phyloP scores from a whole-genome alignment of 2,329 filamentous ascomycete genomes.

The Dothiorella sarmentorum region DNA sequence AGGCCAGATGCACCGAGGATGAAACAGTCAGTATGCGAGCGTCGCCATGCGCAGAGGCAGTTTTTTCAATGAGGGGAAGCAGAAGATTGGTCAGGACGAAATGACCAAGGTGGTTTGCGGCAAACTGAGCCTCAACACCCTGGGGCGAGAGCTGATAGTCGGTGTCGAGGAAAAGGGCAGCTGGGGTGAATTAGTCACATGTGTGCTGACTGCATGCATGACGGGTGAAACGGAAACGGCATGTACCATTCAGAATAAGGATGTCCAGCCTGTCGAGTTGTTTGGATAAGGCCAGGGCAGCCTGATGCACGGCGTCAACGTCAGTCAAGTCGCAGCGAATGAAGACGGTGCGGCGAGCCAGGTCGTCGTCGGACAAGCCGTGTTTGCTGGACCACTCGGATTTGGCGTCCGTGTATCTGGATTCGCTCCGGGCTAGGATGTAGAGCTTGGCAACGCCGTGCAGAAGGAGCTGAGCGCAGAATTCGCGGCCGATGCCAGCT shows the following conservation, averaged over 20 bases:
- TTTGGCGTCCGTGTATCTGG: conserved; percentile 25
- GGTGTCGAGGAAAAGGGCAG: conserved; percentile 22
- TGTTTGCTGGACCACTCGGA: conserved; percentile 25
- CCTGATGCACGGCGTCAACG: conserved; percentile 25
- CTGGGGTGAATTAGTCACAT: not conserved
- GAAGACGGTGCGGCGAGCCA: conserved; percentile 25
- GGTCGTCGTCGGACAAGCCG: conserved; percentile 23
- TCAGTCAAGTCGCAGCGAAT: conserved; percentile 32
- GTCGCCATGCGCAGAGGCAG: conserved; percentile 8
- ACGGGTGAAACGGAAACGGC: not conserved
- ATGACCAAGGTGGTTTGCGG: conserved; percentile 23
- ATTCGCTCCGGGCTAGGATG: conserved; percentile 28
- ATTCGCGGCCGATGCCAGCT: conserved; percentile 33
- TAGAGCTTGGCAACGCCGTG: conserved; percentile 30
- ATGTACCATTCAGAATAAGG: conserved; percentile 23
- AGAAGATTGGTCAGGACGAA: conserved; percentile 22
- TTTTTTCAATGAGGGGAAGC: conserved; percentile 18
- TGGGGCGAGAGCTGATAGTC: conserved; percentile 27
- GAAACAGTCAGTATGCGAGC: conserved; percentile 22
- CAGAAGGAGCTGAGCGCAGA: conserved; percentile 31
- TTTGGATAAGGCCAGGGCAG: conserved; percentile 24
- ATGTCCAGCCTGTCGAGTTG: conserved; percentile 30
- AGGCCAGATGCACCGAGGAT: conserved; percentile 30
- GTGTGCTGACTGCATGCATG: conserved; percentile 11
- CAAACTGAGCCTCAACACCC: conserved; percentile 22